Evolutionary conservation across 2,329 filamentous ascomycete genomes (phyloP).

Genomic region (Akanthomyces uredinophilus): DNA sequence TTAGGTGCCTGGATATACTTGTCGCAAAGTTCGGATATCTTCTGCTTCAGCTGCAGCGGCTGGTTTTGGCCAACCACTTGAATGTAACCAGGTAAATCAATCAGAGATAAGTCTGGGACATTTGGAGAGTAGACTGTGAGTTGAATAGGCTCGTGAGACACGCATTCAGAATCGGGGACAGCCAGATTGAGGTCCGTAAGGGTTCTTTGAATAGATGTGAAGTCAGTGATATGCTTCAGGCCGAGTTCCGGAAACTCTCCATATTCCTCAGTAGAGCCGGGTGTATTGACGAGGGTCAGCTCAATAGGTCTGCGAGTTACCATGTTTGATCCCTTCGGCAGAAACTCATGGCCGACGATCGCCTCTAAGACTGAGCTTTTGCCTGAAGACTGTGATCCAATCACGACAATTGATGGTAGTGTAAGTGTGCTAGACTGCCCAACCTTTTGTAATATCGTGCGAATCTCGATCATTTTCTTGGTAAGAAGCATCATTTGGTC

Average conservation of each 20-base stretch:
- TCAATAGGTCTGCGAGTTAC: conserved; percentile 94
- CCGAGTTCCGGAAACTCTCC: conserved; percentile 94
- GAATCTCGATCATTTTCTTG: conserved; percentile 99
- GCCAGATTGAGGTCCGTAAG: conserved; percentile 92
- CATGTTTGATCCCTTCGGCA: conserved; percentile 99
- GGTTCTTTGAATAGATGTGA: conserved; percentile 85
- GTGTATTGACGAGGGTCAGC: conserved; percentile 91
- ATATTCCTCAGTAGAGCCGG: conserved; percentile 79
- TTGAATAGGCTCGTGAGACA: conserved; percentile 94
- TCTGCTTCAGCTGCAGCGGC: conserved; percentile 85
- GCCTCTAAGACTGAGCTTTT: conserved; percentile 97
- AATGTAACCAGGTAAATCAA: conserved; percentile 95
- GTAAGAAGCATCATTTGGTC: conserved; percentile 99
- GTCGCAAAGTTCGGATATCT: conserved; percentile 92
- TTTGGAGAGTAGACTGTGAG: conserved; percentile 92
- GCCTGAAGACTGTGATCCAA: conserved; percentile 95
- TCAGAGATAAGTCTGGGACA: conserved; percentile 90
- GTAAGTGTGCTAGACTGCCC: conserved; percentile 86
- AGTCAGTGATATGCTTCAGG: conserved; percentile 85
- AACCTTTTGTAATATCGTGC: conserved; percentile 83
- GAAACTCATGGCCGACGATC: conserved; percentile 94
- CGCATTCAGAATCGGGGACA: conserved; percentile 84
- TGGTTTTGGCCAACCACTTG: conserved; percentile 91
- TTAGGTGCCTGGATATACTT: conserved; percentile 97
- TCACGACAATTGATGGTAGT: conserved; percentile 96